A percentile compares a stretch with the other conserved stretches of the same genome.
phyloP scores from a whole-genome alignment of 2,329 filamentous ascomycete species.

The Plenodomus biglobosus region DNA sequence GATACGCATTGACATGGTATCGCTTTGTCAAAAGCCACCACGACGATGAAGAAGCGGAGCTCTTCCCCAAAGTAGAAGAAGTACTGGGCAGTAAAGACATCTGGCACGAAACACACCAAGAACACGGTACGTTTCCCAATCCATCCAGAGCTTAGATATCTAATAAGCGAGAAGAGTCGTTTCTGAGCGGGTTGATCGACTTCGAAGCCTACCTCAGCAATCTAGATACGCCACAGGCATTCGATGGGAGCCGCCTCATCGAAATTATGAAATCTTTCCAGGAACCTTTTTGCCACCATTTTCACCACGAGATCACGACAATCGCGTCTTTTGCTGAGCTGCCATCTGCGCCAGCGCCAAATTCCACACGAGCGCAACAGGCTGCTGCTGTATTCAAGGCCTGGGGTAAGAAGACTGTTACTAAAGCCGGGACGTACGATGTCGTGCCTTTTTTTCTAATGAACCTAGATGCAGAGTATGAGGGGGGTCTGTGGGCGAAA shows the following conservation, averaged over 20 bases:
- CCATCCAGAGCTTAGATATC: background rate
- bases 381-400: slow-evolving; percentile 58
- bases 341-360: slow-evolving; percentile 53
- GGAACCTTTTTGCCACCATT: slow-evolving; percentile 31
- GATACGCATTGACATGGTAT: slow-evolving; percentile 41
- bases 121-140: slow-evolving; percentile 30
- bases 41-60: slow-evolving; percentile 40
- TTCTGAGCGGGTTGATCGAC: slow-evolving; percentile 27
- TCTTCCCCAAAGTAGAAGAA: slow-evolving; percentile 41
- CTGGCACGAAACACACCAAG: slow-evolving; percentile 36
- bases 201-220: slow-evolving; percentile 29
- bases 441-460: slow-evolving; percentile 66
- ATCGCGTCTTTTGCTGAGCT: slow-evolving; percentile 48
- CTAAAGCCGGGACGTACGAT: slow-evolving; percentile 60
- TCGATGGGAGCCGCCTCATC: slow-evolving; percentile 27
- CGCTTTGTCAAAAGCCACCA: slow-evolving; percentile 41
- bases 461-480: slow-evolving; percentile 62
- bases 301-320: slow-evolving; percentile 39
- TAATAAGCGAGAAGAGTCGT: slow-evolving; percentile 22
- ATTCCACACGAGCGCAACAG: slow-evolving; percentile 47
- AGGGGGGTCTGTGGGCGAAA: slow-evolving; percentile 61
- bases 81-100: slow-evolving; percentile 30
- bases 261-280: slow-evolving; percentile 35
- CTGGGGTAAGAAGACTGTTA: slow-evolving; percentile 66
- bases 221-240: slow-evolving; percentile 21